Base-by-base conservation (phyloP, 1,284 basidiomycete species). In the Ceratobasidium sp. region DNA sequence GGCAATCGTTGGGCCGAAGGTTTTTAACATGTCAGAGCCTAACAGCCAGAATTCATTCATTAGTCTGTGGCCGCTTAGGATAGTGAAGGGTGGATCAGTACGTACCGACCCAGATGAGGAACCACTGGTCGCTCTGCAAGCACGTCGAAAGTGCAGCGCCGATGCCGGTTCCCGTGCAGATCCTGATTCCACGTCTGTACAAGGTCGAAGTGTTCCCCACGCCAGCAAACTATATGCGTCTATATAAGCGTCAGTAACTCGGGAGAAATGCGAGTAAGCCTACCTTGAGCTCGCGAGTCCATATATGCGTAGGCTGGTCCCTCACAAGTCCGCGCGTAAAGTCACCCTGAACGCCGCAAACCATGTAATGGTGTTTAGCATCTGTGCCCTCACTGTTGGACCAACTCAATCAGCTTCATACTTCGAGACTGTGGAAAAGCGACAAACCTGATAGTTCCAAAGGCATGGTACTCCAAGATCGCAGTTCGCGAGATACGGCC, bases 141-240 rank as follows among this genome's bases (percentile, higher is more conserved):
- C 73, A 42, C 60, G 76, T 93, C n/a, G 92, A 90, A 42, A 93
- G 86, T 1, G 91, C 91, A 47, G 92, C 91, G 45, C 92, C 92
- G 74, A 93, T 88, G 77, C 92, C 92, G 8, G 92, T 93, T 56
- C 92, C 92, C 0, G 92, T 93, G 82, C 92, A 93, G 76, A 93
- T 88, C 79, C 91, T 90, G 78, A 93, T 89, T 28, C 92, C 92
- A 78, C 92, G 90, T 77, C 67, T 91, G 83, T 94, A 94, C 20
- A 94, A 81, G 0, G 85, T 88, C 5, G 92, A 93, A 0, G 92
- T 92, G 82, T 94, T 92, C 26, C 92, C 92, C 49, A 94, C 90
- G 78, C 92, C 92, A 28, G 92, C 92, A 79, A 94, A 90, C 91
- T 92, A 77, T 15, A 35, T 17, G 17, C 4, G 26, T 2, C 26